Percentiles rank a stretch among this genome's conserved stretches.
Evolutionary conservation across 2,329 filamentous ascomycete species (phyloP).

Genomic region (Trichoderma lentiforme): DNA sequence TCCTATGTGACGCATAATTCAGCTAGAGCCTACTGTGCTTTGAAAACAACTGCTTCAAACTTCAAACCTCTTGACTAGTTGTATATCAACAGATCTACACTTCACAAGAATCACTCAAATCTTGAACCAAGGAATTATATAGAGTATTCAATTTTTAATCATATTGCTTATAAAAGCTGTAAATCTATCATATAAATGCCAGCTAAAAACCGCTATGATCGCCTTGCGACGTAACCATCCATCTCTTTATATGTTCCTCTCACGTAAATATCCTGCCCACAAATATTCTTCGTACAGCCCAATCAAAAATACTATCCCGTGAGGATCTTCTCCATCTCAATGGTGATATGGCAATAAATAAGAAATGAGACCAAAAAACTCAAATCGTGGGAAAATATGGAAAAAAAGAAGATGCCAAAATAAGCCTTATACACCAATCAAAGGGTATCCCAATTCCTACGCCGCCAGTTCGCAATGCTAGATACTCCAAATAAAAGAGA

Average conservation of each 20-base stretch:
- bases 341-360: background rate
- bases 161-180: background rate
- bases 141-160: background rate
- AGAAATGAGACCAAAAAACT: background rate
- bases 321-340: background rate
- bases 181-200: background rate
- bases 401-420: background rate
- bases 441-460: conserved; percentile 12
- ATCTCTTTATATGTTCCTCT: conserved; percentile 4
- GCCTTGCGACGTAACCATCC: conserved; percentile 18
- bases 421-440: background rate
- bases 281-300: background rate
- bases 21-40: background rate
- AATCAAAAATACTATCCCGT: background rate
- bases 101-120: background rate
- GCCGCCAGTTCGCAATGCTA: conserved; percentile 15
- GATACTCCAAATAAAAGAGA: background rate
- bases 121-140: background rate
- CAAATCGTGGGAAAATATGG: background rate
- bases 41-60: background rate
- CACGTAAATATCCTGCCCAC: background rate
- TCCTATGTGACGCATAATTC: background rate
- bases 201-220: background rate
- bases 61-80: background rate
- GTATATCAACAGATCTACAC: background rate